Percentiles rank a stretch among this genome's conserved stretches.
These are phyloP conservation scores for Pseudomassariella vexata DNA, from an alignment of 2,329 filamentous ascomycete species.

Conservation along the genomic window DNA sequence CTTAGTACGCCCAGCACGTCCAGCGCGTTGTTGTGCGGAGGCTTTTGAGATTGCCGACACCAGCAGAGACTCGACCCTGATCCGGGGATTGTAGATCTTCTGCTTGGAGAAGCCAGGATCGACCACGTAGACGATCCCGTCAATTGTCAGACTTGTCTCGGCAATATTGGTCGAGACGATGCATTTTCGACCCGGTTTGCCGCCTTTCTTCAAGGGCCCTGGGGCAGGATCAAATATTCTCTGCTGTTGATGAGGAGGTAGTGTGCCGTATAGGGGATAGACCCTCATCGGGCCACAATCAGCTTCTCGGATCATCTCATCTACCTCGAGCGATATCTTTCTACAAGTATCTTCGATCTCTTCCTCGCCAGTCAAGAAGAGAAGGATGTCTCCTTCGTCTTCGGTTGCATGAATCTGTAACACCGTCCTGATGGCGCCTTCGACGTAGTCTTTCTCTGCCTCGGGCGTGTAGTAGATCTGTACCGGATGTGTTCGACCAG, in stretches of 20 bases:
- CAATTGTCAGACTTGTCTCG: slow-evolving; percentile 94
- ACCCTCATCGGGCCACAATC: slow-evolving; percentile 85
- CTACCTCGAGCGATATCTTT: slow-evolving; percentile 84
- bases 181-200: slow-evolving; percentile 84
- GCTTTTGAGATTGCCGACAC: slow-evolving; percentile 98
- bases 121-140: slow-evolving; percentile 99
- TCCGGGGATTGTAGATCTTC: slow-evolving; percentile 97
- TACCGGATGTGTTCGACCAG: slow-evolving; percentile 90
- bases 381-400: slow-evolving; percentile 82
- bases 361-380: slow-evolving; percentile 96
- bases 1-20: slow-evolving; percentile 97
- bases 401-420: slow-evolving; percentile 95
- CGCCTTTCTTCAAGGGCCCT: slow-evolving; percentile 63
- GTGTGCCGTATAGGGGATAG: slow-evolving; percentile 88
- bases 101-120: slow-evolving; percentile 99
- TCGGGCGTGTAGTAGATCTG: slow-evolving; percentile 98
- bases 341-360: slow-evolving; percentile 96
- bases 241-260: slow-evolving; percentile 91
- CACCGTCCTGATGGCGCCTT: slow-evolving; percentile 89
- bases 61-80: slow-evolving; percentile 92
- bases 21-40: slow-evolving; percentile 92
- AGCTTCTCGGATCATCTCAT: slow-evolving; percentile 87
- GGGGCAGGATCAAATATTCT: slow-evolving; percentile 91
- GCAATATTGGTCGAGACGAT: slow-evolving; percentile 97
- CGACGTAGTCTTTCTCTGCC: slow-evolving; percentile 92